Base-by-base conservation (phyloP, 1,139 yeast species). In the Yamadazyma conglobata region DNA sequence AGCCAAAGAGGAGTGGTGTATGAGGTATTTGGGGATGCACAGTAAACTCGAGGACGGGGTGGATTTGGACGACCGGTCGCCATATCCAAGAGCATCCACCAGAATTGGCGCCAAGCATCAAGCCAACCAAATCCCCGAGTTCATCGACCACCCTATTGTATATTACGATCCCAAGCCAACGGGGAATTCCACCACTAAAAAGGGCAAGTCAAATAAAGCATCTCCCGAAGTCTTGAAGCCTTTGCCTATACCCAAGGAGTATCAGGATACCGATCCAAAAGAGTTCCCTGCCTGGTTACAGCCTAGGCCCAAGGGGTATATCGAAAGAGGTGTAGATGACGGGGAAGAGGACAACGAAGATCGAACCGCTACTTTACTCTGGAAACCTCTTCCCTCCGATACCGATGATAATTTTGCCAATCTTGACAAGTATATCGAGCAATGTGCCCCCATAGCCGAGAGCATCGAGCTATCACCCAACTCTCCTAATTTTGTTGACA, bases 281-380 rank as follows among this genome's bases (percentile, higher is more conserved):
- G 76, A 77, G 0, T 75, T 66, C 35, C 89, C 89, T 0, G 70
- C 71, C 0, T 86, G 95, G 95, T 58, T 85, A 24, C 89, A 82
- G 47, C 84, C 80, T 4, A 61, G 81, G 39, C 95, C 95, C 0
- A 65, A 68, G 33, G 95, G 95, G 0, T 86, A 83, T 48, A 60
- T 82, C n/a, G 95, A 87, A 44, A 69, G 98, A 47, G 98, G 97
- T 1, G 77, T 73, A 1, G 88, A 80, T 45, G 77, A 70, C 17
- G 73, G 73, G 0, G 58, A 52, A 13, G 71, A 68, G 0, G 34
- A 31, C 6, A 84, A 95, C 0, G 29, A 16, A 9, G 28, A 28
- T 9, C 42, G 46, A 10, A 85, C 96, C 0, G 70, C 77, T 12
- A 70, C 79, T 0, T 55, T 85, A 12, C 57, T 82, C 46, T 91